Percentiles rank a stretch among this genome's conserved stretches.
These are phyloP conservation scores for Penicillium macrosclerotiorum DNA, from an alignment of 495 filamentous ascomycete genomes.

Conservation along the genomic window DNA sequence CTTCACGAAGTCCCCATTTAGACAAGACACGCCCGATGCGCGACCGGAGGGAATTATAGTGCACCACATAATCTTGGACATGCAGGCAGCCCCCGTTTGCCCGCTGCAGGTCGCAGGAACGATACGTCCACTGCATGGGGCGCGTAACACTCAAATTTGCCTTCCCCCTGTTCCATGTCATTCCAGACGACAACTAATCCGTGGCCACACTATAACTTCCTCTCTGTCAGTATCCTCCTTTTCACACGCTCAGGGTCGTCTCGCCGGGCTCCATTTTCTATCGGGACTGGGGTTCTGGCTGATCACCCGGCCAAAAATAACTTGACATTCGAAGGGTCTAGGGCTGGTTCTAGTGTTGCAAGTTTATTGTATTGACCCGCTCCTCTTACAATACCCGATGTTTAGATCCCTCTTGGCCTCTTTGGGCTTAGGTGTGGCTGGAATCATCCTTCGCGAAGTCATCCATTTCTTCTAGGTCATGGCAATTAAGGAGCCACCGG, in stretches of 20 bases:
- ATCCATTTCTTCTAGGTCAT: not conserved
- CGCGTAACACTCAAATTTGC: conserved; percentile 7
- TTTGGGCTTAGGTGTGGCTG: conserved; percentile 22
- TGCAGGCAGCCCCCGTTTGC: not conserved
- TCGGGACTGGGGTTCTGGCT: conserved; percentile 1
- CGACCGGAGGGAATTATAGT: not conserved
- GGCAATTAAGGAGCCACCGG: not conserved
- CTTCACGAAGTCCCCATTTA: not conserved
- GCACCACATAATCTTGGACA: not conserved
- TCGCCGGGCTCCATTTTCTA: not conserved
- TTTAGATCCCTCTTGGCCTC: conserved; percentile 9
- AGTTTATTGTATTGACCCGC: conserved; percentile 25
- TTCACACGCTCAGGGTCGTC: not conserved
- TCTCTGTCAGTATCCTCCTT: not conserved
- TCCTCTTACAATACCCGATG: conserved; percentile 9
- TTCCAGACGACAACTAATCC: too few relatives aligned
- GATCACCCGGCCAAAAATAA: conserved; percentile 24
- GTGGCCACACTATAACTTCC: not conserved
- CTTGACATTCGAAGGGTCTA: conserved; percentile 19
- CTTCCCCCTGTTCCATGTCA: too few relatives aligned
- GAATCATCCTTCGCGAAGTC: not conserved
- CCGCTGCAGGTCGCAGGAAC: conserved; percentile 19
- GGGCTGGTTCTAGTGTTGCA: conserved; percentile 26
- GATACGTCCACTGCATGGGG: conserved; percentile 22
- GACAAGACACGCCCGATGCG: not conserved